Evolutionary conservation across 148 eudicot species (phyloP), one percentile per base, ranked within the genome.

Genomic region (Silene uniflora): DNA sequence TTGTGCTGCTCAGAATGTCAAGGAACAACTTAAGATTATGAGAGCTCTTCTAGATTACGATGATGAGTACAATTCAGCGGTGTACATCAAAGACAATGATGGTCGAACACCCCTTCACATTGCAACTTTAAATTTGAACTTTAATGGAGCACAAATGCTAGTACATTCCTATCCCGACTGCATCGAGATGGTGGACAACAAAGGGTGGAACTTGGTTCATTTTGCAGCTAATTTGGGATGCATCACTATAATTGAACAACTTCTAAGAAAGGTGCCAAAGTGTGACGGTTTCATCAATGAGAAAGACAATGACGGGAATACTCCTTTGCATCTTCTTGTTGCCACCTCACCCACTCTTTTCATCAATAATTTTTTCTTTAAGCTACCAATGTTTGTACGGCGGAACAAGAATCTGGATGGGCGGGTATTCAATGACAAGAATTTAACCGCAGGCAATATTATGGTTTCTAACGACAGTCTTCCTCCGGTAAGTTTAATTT

Each of bases 251-350:
- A 35, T 75, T 5, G 1, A 29, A 2, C 0, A 10, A 2, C 11
- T 75, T 21, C 19, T 75, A 60, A 16, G n/a, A 7, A 10, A 16
- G 6, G 27, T 5, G 24, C n/a, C 23, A 1, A 4, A 62, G 6
- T 24, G 35, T 32, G 39, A 67, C 2, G 54, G n/a, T 72, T 63
- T 75, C 5, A 54, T 52, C 1, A 65, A 75, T 13, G 49, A 66
- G 16, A 75, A 66, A 60, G 78, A 75, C 71, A 11, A 27, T 14
- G 63, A 75, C 22, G 78, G 78, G 25, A 75, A 75, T 25, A 75
- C 78, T 2, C 72, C 78, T 29, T 25, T 75, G 14, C 78, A 75
- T 52, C 71, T 75, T 27, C 24, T 75, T 29, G 69, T 44, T 11
- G 29, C 32, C n/a, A 49, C 16, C 21, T 6, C 39, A 12, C 63